Percentiles rank a stretch among this genome's conserved stretches.
These are phyloP conservation scores for Lathyrus aphaca DNA, from an alignment of 306 rosid genomes.

Conservation along the genomic window DNA sequence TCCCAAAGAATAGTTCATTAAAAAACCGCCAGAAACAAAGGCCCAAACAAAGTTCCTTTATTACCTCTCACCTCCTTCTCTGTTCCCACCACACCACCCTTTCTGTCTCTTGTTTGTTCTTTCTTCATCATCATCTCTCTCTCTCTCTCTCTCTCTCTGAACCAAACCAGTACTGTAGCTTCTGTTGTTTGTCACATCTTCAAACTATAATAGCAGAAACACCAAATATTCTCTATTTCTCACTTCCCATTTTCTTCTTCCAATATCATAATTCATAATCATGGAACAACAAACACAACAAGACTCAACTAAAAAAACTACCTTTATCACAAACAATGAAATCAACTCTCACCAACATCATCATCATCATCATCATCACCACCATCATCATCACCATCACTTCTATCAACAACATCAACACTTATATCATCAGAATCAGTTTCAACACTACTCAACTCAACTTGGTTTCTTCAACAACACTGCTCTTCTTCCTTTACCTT, in stretches of 20 bases:
- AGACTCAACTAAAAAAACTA: conserved; percentile 67
- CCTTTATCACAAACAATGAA: no score
- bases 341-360: conserved; percentile 46
- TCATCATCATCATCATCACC: conserved; percentile 26
- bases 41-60: conserved; percentile 41
- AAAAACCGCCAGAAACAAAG: conserved; percentile 46
- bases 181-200: conserved; percentile 47
- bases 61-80: background rate
- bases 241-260: conserved; percentile 33
- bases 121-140: background rate
- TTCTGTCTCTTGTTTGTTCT: background rate
- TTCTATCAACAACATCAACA: conserved; percentile 37
- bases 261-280: conserved; percentile 42
- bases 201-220: conserved; percentile 16
- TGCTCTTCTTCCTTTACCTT: conserved; percentile 86
- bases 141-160: conserved; percentile 38
- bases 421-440: conserved; percentile 55
- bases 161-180: conserved; percentile 44
- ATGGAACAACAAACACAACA: conserved; percentile 69
- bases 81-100: conserved; percentile 29
- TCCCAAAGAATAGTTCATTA: conserved; percentile 30
- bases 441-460: conserved; percentile 58
- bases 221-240: conserved; percentile 30
- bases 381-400: conserved; percentile 52
- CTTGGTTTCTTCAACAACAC: conserved; percentile 62